Conservation (phyloP, 495 filamentous ascomycete species). For the Penicillium bovifimosum region DNA sequence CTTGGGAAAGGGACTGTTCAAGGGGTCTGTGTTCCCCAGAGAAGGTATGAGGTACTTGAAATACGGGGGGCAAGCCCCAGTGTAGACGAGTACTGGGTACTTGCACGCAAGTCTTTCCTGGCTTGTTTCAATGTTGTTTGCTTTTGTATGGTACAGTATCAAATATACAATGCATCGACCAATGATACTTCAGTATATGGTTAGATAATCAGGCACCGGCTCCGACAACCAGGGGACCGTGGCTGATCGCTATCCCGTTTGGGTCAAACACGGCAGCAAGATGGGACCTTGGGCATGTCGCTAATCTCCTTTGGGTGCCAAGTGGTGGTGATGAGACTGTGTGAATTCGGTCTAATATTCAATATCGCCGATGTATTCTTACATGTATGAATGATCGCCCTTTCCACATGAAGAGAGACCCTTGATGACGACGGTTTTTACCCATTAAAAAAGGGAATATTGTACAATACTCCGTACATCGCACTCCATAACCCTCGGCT, state of each 20-base stretch:
- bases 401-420: constrained; percentile 1
- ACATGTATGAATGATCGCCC: background rate
- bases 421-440: background rate
- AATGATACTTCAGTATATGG: background rate
- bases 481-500: background rate
- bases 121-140: background rate
- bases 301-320: background rate
- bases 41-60: constrained; percentile 7
- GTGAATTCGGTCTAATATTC: background rate
- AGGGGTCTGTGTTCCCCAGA: constrained; percentile 13
- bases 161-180: background rate
- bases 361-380: background rate
- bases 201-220: constrained; percentile 22
- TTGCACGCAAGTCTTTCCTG: background rate
- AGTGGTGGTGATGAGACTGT: background rate
- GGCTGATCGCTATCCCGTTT: constrained; percentile 16
- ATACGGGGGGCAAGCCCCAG: background rate
- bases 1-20: constrained; percentile 13
- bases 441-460: background rate
- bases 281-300: background rate
- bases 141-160: constrained; percentile 3
- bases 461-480: background rate
- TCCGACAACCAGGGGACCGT: constrained; percentile 1
- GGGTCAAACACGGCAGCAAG: constrained; percentile 9
- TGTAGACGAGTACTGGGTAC: constrained; percentile 2